These are phyloP conservation scores for Colletotrichum cereale DNA, from an alignment of 2,329 filamentous ascomycete genomes.

Conservation along the genomic window DNA sequence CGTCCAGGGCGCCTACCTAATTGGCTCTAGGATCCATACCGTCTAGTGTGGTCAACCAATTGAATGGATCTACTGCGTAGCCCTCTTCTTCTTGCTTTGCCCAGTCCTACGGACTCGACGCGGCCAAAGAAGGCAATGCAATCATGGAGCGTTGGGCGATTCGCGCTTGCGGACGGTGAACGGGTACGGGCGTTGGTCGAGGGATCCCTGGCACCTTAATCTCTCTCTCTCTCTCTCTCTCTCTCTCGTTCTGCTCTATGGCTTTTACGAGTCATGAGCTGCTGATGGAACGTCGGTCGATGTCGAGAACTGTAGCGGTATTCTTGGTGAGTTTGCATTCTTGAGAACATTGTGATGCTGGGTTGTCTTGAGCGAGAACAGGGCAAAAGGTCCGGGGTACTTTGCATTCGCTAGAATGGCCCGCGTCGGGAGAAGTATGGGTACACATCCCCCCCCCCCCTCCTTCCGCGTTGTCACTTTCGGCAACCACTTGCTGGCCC, in stretches of 20 bases:
- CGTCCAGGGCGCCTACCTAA: not conserved
- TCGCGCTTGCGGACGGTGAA: slow-evolving; percentile 1
- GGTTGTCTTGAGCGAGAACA: not conserved
- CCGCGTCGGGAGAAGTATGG: not conserved
- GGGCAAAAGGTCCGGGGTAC: not conserved
- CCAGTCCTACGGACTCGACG: not conserved
- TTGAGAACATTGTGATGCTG: not conserved
- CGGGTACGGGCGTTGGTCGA: not conserved
- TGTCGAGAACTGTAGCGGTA: not conserved
- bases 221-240: no score
- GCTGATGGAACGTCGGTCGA: no score
- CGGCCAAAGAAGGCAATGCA: not conserved
- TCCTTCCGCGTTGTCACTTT: no score
- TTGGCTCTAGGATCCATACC: not conserved
- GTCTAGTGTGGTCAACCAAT: not conserved
- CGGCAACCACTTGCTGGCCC: not conserved
- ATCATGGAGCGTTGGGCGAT: not conserved
- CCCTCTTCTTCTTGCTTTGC: not conserved
- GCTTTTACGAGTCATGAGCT: no score
- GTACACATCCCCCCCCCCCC: not conserved
- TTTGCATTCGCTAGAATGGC: not conserved
- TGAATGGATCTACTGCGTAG: not conserved
- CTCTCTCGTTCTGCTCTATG: no score
- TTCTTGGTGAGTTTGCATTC: not conserved
- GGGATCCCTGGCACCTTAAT: not conserved